A percentile compares a stretch with the other conserved stretches of the same genome.
phyloP scores from a whole-genome alignment of 148 eudicot species.

The Spergularia marina region DNA sequence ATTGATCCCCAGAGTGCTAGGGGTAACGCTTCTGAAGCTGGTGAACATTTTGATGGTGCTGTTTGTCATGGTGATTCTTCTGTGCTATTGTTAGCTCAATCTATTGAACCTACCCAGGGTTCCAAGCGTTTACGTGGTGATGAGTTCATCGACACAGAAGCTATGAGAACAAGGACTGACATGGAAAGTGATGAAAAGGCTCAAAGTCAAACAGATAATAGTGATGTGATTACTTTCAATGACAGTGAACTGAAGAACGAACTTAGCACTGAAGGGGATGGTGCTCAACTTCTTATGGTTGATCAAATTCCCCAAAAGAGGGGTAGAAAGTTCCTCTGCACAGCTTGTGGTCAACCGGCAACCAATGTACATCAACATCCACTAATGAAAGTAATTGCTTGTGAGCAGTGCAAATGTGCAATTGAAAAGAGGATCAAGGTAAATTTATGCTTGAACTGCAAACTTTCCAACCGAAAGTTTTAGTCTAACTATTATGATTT shows the following conservation, averaged over 20 bases:
- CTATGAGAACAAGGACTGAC: conserved; percentile 37
- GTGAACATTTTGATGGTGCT: conserved; percentile 24
- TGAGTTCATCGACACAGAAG: conserved; percentile 37
- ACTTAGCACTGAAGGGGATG: conserved; percentile 26
- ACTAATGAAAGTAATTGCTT: conserved; percentile 60
- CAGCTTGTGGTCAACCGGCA: conserved; percentile 54
- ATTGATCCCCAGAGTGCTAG: conserved; percentile 17
- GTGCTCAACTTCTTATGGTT: conserved; percentile 19
- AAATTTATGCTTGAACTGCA: conserved; percentile 31
- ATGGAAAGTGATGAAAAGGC: conserved; percentile 41
- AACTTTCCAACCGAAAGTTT: neutral
- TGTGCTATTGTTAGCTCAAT: conserved; percentile 25
- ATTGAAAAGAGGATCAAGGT: conserved; percentile 50
- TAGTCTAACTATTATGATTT: neutral
- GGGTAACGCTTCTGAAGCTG: conserved; percentile 18
- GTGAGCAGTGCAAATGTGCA: conserved; percentile 53
- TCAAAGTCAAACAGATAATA: conserved; percentile 21
- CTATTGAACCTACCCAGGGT: conserved; percentile 36
- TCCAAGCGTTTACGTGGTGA: conserved; percentile 46
- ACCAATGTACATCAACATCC: conserved; percentile 57
- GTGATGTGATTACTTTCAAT: conserved; percentile 15
- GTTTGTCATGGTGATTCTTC: conserved; percentile 26
- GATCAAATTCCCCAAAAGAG: conserved; percentile 16
- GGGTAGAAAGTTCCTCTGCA: conserved; percentile 46
- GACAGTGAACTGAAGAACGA: conserved; percentile 15